Evolutionary conservation across 495 filamentous ascomycete genomes (phyloP).

Genomic region (Astrothelium macrocarpum): DNA sequence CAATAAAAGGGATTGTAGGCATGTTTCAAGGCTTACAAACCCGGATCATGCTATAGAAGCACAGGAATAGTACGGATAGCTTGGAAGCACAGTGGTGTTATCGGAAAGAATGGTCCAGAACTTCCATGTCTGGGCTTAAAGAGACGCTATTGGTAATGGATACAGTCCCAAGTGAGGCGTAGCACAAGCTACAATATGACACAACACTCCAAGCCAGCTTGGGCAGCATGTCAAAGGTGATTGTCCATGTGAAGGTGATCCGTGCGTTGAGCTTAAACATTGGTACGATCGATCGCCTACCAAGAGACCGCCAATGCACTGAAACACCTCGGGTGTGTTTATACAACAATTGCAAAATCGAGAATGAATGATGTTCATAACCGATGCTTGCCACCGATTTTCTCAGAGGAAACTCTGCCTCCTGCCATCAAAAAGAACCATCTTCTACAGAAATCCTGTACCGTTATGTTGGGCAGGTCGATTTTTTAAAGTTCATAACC

Average conservation of each 20-base stretch:
- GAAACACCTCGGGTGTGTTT: too few species aligned
- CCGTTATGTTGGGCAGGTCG: too few species aligned
- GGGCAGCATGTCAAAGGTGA: neutral
- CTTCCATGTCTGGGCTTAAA: neutral
- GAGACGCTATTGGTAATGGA: neutral
- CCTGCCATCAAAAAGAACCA: too few species aligned
- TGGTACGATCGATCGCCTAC: too few species aligned
- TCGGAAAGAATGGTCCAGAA: neutral
- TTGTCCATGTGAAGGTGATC: conserved; percentile 14
- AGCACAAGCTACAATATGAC: neutral
- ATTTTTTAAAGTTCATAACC: too few species aligned
- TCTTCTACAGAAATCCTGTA: too few species aligned
- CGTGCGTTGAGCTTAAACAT: conserved; percentile 3
- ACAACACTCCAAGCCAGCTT: neutral
- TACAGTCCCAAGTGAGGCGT: neutral
- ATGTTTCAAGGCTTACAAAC: conserved; percentile 29
- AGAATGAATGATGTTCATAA: too few species aligned
- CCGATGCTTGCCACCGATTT: too few species aligned
- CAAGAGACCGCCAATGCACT: too few species aligned
- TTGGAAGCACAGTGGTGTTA: neutral
- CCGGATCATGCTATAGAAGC: neutral
- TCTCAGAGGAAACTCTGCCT: too few species aligned
- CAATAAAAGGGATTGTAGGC: conserved; percentile 73
- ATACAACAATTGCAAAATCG: too few species aligned
- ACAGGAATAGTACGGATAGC: neutral